Evolutionary conservation across 257 asterid species (phyloP).

Genomic region (Cordia subcordata): DNA sequence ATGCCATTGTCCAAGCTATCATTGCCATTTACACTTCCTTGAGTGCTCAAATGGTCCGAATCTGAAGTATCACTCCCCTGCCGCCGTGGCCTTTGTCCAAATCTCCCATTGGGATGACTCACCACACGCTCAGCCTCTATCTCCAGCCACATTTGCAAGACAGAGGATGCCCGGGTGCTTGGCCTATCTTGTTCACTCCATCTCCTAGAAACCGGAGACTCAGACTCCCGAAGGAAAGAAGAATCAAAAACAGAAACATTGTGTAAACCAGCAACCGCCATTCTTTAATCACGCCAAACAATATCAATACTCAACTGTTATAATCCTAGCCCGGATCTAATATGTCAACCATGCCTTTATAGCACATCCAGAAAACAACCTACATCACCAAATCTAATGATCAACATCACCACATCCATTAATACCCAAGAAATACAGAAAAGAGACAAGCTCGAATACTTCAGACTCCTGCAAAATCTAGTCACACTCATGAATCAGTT

Average conservation of each 20-base stretch:
- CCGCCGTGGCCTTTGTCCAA: constrained; percentile 28
- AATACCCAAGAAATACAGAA: too few species aligned
- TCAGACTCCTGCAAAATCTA: not conserved
- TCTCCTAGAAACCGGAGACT: constrained; percentile 35
- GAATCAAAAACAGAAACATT: constrained; percentile 47
- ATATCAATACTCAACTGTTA: constrained; percentile 13
- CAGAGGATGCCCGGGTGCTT: constrained; percentile 57
- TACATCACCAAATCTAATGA: too few species aligned
- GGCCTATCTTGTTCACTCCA: constrained; percentile 46
- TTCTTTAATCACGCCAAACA: constrained; percentile 17
- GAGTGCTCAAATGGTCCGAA: constrained; percentile 29
- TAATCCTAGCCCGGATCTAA: constrained; percentile 19
- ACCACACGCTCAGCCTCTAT: constrained; percentile 63
- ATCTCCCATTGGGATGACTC: constrained; percentile 32
- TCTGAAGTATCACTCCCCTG: constrained; percentile 25
- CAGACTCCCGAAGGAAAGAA: constrained; percentile 47
- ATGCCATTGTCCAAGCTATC: constrained; percentile 32
- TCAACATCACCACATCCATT: too few species aligned
- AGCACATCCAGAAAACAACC: constrained; percentile 6
- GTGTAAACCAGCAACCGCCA: constrained; percentile 80
- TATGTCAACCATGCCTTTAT: constrained; percentile 9
- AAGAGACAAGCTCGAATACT: too few species aligned
- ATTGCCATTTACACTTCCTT: constrained; percentile 36
- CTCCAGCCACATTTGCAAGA: constrained; percentile 86
- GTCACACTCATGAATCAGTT: not conserved